Evolutionary conservation across 331 rosid genomes (phyloP).

Genomic region (Rosa hybrid): DNA sequence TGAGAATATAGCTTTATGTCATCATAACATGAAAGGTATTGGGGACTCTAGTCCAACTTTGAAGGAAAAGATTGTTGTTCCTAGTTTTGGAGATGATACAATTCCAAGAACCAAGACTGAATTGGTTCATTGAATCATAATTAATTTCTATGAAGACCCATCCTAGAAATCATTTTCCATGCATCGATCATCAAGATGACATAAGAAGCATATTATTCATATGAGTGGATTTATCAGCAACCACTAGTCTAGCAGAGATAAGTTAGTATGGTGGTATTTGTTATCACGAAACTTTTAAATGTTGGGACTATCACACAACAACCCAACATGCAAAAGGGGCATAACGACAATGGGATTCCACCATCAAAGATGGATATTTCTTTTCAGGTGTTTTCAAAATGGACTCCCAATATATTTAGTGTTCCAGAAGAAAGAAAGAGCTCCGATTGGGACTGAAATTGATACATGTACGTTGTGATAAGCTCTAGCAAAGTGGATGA

Average conservation of each 20-base stretch:
- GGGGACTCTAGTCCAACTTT: too few species aligned
- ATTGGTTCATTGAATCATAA: too few species aligned
- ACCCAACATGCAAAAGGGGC: neutral
- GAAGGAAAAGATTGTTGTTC: too few species aligned
- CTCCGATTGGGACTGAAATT: neutral
- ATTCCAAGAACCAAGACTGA: too few species aligned
- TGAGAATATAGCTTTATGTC: too few species aligned
- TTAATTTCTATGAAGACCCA: too few species aligned
- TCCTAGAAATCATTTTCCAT: too few species aligned
- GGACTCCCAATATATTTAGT: neutral
- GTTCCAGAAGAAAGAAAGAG: neutral
- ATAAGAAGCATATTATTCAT: neutral
- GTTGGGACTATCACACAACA: neutral
- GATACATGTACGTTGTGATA: neutral
- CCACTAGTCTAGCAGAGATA: neutral
- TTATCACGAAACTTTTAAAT: neutral
- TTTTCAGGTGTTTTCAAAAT: neutral
- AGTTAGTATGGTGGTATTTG: neutral
- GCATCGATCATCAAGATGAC: neutral
- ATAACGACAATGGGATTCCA: neutral
- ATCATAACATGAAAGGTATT: too few species aligned
- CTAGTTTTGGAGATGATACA: too few species aligned
- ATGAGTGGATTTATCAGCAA: neutral
- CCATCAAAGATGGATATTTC: neutral
- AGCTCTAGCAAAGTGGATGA: neutral